Conservation (phyloP, 2,329 filamentous ascomycete genomes). For the Diaporthe sp. region DNA sequence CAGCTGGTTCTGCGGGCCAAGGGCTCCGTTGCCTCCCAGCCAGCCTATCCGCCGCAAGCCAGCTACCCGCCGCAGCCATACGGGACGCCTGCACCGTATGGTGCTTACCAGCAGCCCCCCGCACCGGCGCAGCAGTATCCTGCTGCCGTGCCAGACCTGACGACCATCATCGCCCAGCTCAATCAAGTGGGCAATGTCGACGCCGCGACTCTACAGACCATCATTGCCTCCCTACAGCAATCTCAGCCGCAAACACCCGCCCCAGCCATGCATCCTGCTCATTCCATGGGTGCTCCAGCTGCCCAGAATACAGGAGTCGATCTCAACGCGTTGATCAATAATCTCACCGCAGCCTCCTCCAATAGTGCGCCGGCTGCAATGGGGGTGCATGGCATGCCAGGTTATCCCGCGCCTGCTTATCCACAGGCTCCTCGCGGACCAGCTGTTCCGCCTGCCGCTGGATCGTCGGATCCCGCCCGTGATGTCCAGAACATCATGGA, state of each 20-base stretch:
- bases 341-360: slow-evolving; percentile 48
- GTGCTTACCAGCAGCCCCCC: slow-evolving; percentile 51
- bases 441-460: slow-evolving; percentile 45
- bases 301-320: slow-evolving; percentile 54
- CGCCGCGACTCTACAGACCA: slow-evolving; percentile 76
- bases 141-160: slow-evolving; percentile 63
- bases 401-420: slow-evolving; percentile 50
- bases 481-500: slow-evolving; percentile 82
- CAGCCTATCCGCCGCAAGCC: slow-evolving; percentile 48
- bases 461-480: slow-evolving; percentile 57
- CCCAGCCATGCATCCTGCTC: slow-evolving; percentile 26
- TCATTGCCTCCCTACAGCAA: slow-evolving; percentile 72
- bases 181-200: slow-evolving; percentile 78
- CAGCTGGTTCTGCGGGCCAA: slow-evolving; percentile 85
- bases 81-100: slow-evolving; percentile 46
- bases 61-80: slow-evolving; percentile 49
- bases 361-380: slow-evolving; percentile 21
- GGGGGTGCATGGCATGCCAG: slow-evolving; percentile 20
- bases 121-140: slow-evolving; percentile 47
- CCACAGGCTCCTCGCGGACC: slow-evolving; percentile 47
- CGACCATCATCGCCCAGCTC: slow-evolving; percentile 72
- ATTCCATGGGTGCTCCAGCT: slow-evolving; percentile 43
- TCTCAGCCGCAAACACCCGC: slow-evolving; percentile 33
- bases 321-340: slow-evolving; percentile 62
- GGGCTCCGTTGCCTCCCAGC: slow-evolving; percentile 47